Percentiles rank a stretch among this genome's conserved stretches.
Evolutionary conservation across 2,329 filamentous ascomycete species (phyloP).

Genomic region (Diplodia mutila): DNA sequence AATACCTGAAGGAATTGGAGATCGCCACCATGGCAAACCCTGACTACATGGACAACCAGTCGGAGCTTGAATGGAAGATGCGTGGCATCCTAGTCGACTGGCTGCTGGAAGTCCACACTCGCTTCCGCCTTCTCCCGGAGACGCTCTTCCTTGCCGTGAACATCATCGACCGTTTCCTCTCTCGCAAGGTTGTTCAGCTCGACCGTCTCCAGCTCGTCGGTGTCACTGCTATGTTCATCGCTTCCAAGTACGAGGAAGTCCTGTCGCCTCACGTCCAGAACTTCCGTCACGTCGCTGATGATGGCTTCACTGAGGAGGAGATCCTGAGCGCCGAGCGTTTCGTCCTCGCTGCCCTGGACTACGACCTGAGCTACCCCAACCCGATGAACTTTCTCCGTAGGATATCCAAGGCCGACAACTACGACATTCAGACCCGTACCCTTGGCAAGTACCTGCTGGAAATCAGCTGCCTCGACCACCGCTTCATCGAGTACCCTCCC

Average conservation of each 20-base stretch:
- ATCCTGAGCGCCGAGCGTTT: slow-evolving; percentile 97
- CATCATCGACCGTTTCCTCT: slow-evolving; percentile 97
- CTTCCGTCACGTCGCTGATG: slow-evolving; percentile 95
- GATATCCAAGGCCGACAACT: slow-evolving; percentile 99
- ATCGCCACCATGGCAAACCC: slow-evolving; percentile 80
- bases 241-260: slow-evolving; percentile 98
- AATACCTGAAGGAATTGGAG: slow-evolving; percentile 90
- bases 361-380: slow-evolving; percentile 97
- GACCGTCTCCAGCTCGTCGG: slow-evolving; percentile 96
- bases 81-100: slow-evolving; percentile 96
- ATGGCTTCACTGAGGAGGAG: slow-evolving; percentile 92
- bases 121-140: slow-evolving; percentile 93
- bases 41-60: slow-evolving; percentile 92
- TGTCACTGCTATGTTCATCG: slow-evolving; percentile 99
- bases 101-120: slow-evolving; percentile 97
- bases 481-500: slow-evolving; percentile 86
- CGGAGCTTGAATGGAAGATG: slow-evolving; percentile 97
- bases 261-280: slow-evolving; percentile 95
- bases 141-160: slow-evolving; percentile 97
- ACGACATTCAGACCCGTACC: slow-evolving; percentile 96
- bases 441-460: slow-evolving; percentile 98
- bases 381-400: slow-evolving; percentile 99
- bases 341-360: slow-evolving; percentile 86
- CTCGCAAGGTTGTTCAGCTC: slow-evolving; percentile 90
- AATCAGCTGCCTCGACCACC: slow-evolving; percentile 92